Conservation (phyloP, 2,329 filamentous ascomycete genomes). For the Didymella arachidicola region DNA sequence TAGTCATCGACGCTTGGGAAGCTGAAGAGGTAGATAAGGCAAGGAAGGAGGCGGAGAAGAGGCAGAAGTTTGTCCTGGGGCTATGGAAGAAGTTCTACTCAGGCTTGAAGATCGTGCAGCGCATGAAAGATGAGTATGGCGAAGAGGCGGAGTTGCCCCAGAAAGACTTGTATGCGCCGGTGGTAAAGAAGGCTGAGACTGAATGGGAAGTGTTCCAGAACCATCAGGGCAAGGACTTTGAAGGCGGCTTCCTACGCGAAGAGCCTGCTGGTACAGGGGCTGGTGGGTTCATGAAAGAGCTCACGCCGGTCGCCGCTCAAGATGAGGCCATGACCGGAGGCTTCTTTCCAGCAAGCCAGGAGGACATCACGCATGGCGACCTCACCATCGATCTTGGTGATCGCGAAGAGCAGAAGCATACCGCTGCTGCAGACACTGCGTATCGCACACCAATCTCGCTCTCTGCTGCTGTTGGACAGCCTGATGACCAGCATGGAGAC, state of each 20-base stretch:
- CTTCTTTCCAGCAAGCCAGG: slow-evolving; percentile 51
- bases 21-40: slow-evolving; percentile 76
- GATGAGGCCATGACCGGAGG: slow-evolving; percentile 43
- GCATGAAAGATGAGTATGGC: slow-evolving; percentile 45
- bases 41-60: slow-evolving; percentile 80
- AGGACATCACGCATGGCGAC: slow-evolving; percentile 41
- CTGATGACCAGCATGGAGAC: slow-evolving; percentile 8
- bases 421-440: slow-evolving; percentile 18
- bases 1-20: slow-evolving; percentile 79
- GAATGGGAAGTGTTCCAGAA: slow-evolving; percentile 47
- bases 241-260: slow-evolving; percentile 54
- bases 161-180: slow-evolving; percentile 33
- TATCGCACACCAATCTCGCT: slow-evolving; percentile 49
- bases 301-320: slow-evolving; percentile 19
- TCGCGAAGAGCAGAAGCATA: slow-evolving; percentile 11
- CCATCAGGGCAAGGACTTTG: slow-evolving; percentile 41
- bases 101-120: slow-evolving; percentile 76
- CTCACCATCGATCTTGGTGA: slow-evolving; percentile 47
- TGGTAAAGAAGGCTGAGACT: slow-evolving; percentile 63
- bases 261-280: slow-evolving; percentile 19
- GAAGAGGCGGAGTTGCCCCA: slow-evolving; percentile 67
- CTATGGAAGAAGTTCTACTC: slow-evolving; percentile 89
- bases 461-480: slow-evolving; percentile 39
- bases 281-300: slow-evolving; percentile 28
- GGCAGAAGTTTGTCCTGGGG: slow-evolving; percentile 73